phyloP scores from a whole-genome alignment of 345 rosid species.

The Eucalyptus pauciflora region DNA sequence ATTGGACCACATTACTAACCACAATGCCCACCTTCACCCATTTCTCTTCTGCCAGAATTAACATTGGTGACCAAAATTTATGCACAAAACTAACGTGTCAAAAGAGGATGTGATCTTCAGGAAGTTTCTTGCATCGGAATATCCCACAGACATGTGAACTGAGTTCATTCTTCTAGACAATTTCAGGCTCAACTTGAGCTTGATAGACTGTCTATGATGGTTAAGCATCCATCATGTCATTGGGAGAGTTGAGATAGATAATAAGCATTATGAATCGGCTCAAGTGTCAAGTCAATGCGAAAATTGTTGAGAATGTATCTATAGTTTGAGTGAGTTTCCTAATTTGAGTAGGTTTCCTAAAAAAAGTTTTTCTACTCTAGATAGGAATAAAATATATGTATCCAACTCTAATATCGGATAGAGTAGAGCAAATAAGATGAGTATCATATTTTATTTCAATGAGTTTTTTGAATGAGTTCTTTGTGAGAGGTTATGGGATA shows the following conservation, averaged over 20 bases:
- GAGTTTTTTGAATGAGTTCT: neutral
- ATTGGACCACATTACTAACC: neutral
- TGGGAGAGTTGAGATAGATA: neutral
- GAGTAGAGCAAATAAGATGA: neutral
- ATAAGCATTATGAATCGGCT: neutral
- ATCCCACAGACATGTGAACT: rapidly evolving
- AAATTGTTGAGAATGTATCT: neutral
- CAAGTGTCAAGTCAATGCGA: neutral
- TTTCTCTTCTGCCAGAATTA: rapidly evolving
- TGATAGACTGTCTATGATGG: neutral
- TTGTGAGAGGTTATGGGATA: neutral
- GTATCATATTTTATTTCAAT: neutral
- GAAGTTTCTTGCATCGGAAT: neutral
- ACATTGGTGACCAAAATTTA: neutral
- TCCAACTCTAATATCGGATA: neutral
- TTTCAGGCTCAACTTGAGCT: neutral
- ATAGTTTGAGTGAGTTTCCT: neutral
- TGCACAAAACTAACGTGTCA: neutral
- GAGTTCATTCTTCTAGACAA: neutral
- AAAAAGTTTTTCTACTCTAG: neutral
- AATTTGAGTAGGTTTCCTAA: neutral
- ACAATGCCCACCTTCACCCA: neutral
- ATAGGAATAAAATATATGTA: neutral
- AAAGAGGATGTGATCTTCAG: neutral
- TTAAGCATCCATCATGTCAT: neutral